Evolutionary conservation across 352 stramenopile species (phyloP).

Genomic region (Aphanomyces euteiches): DNA sequence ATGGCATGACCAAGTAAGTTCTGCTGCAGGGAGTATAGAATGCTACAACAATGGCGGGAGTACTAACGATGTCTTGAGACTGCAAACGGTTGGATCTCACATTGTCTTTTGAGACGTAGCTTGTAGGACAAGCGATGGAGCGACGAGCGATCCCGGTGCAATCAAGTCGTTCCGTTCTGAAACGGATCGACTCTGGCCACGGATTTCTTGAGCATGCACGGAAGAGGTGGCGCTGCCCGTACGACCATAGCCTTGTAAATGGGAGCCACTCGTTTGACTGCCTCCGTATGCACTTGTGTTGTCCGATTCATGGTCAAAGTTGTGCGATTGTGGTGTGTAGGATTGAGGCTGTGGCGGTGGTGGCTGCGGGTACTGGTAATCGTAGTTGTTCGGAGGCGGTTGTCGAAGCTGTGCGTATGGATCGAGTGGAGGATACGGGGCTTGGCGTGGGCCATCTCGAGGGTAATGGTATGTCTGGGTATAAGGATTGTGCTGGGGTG

Average conservation of each 20-base stretch:
- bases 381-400: background rate
- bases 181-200: too few relatives aligned
- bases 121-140: background rate
- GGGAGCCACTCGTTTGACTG: background rate
- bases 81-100: too few relatives aligned
- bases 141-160: background rate
- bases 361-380: background rate
- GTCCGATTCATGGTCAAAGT: conserved; percentile 1
- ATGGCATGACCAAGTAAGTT: too few relatives aligned
- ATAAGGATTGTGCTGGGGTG: too few relatives aligned
- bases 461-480: too few relatives aligned
- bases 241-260: background rate
- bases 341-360: background rate
- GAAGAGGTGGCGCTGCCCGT: too few relatives aligned
- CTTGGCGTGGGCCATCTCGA: too few relatives aligned
- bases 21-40: too few relatives aligned
- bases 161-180: conserved; percentile 13
- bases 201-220: too few relatives aligned
- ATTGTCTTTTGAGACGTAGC: background rate
- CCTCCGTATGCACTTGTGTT: conserved; percentile 4
- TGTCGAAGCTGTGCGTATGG: background rate
- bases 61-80: too few relatives aligned
- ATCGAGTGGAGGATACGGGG: background rate
- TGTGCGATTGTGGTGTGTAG: background rate
- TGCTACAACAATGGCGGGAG: too few relatives aligned